Percentiles rank a stretch among this genome's conserved stretches.
These are phyloP conservation scores for Stephania cephalantha DNA, from an alignment of 164 flowering plant genomes.

Conservation along the genomic window DNA sequence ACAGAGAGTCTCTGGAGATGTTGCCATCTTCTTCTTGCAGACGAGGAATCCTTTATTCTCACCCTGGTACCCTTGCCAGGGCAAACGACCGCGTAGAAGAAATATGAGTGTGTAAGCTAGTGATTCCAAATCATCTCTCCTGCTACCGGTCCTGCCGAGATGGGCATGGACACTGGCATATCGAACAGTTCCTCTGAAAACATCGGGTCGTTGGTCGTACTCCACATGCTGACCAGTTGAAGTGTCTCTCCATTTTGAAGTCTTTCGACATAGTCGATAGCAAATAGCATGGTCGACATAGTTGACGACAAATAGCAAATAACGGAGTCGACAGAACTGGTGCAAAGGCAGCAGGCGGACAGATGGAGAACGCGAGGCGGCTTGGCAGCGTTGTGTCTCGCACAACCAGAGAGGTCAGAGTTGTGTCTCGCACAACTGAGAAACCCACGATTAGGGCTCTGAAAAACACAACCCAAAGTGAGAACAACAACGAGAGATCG, in stretches of 20 bases:
- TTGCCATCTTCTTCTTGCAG: slow-evolving; percentile 93
- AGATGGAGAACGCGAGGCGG: no score
- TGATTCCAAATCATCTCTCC: slow-evolving; percentile 95
- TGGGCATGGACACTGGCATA: slow-evolving; percentile 99
- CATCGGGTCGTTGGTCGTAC: slow-evolving; percentile 94
- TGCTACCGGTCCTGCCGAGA: slow-evolving; percentile 90
- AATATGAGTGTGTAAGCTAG: slow-evolving; percentile 91
- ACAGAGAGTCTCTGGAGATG: slow-evolving; percentile 76
- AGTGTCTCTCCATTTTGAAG: slow-evolving; percentile 75
- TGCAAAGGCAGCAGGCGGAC: no score
- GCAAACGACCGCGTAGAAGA: slow-evolving; percentile 85
- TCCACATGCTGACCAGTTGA: slow-evolving; percentile 76
- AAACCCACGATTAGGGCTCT: no score
- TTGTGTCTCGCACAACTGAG: no score
- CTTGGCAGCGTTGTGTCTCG: no score
- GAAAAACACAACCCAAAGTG: no score
- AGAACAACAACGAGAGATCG: no score
- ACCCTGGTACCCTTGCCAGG: slow-evolving; percentile 99
- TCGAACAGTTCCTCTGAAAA: slow-evolving; percentile 94
- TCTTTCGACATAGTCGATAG: no score
- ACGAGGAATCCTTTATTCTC: slow-evolving; percentile 92
- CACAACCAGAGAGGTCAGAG: no score
- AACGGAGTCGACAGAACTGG: no score
- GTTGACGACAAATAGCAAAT: no score
- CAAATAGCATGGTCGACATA: no score